A percentile compares a stretch with the other conserved stretches of the same genome.
phyloP scores from a whole-genome alignment of 176 grass and related monocot genomes.

The Triticum timopheevii region DNA sequence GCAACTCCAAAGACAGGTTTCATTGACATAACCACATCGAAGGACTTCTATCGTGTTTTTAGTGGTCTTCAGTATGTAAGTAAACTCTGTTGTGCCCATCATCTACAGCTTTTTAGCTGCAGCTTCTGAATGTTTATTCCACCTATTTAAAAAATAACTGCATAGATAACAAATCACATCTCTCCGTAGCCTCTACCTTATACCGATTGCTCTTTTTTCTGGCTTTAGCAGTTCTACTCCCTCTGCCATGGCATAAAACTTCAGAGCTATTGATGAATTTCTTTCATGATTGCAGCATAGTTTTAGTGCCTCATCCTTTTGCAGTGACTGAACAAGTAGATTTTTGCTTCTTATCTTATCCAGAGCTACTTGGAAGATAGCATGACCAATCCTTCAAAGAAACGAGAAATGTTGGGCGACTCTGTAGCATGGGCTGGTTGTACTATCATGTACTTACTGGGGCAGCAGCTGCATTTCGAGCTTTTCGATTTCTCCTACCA shows the following conservation, averaged over 20 bases:
- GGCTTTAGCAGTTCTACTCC: not conserved
- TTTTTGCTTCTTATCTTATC: conserved; percentile 10
- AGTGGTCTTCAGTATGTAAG: conserved; percentile 99
- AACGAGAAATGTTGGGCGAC: conserved; percentile 78
- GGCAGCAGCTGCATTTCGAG: conserved; percentile 97
- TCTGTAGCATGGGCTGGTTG: conserved; percentile 98
- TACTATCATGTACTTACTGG: conserved; percentile 94
- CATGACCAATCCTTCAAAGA: conserved; percentile 66
- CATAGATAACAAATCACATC: not conserved
- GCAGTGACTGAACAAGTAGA: not conserved
- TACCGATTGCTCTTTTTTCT: not conserved
- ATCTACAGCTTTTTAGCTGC: not conserved
- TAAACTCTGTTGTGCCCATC: conserved; percentile 15
- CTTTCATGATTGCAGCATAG: not conserved
- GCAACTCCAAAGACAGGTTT: conserved; percentile 97
- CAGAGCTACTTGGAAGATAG: conserved; percentile 89
- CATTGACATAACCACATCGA: conserved; percentile 95
- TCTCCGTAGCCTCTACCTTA: not conserved
- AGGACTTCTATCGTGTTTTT: conserved; percentile 96
- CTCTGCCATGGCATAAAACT: not conserved
- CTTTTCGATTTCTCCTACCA: conserved; percentile 97
- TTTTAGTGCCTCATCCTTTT: conserved; percentile 16
- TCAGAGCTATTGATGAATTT: conserved; percentile 10
- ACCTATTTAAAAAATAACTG: conserved; percentile 2
- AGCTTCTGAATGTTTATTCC: not conserved